A percentile compares a stretch with the other conserved stretches of the same genome.
phyloP scores from a whole-genome alignment of 441 rosid genomes.

The Euphorbia schlechtendalii region DNA sequence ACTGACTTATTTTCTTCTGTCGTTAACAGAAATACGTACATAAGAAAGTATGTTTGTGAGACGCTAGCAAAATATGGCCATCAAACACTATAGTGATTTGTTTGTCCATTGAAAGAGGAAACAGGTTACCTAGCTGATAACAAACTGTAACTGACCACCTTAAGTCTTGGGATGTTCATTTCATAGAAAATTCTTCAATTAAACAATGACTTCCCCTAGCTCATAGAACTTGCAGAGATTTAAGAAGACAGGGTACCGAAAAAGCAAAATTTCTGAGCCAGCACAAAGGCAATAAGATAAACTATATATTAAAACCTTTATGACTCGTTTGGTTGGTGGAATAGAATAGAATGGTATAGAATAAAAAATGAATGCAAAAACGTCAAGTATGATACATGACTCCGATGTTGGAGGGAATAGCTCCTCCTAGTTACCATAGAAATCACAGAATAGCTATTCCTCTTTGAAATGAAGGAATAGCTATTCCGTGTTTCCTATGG shows the following conservation, averaged over 20 bases:
- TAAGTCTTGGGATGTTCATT: not conserved
- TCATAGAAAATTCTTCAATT: not conserved
- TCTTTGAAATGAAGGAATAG: no score
- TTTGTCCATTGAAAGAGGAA: not conserved
- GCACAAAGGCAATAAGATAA: not conserved
- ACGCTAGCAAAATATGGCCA: not conserved
- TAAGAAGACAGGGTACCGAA: not conserved
- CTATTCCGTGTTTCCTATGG: no score
- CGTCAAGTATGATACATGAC: no score
- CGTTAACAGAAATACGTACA: not conserved
- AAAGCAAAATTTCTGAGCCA: slow-evolving; percentile 1
- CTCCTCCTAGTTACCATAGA: no score
- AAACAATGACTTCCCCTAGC: not conserved
- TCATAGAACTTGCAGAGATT: not conserved
- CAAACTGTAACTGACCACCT: not conserved
- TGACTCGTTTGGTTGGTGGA: no score
- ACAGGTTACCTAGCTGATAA: not conserved
- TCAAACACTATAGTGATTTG: not conserved
- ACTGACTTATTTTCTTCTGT: not conserved
- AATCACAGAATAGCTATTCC: no score
- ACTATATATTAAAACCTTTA: not conserved
- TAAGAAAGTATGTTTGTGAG: not conserved
- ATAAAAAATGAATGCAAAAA: no score
- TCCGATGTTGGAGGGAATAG: no score
- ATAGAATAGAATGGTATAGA: no score